Base-by-base conservation (phyloP, 495 filamentous ascomycete species). In the Podospora anserina region DNA sequence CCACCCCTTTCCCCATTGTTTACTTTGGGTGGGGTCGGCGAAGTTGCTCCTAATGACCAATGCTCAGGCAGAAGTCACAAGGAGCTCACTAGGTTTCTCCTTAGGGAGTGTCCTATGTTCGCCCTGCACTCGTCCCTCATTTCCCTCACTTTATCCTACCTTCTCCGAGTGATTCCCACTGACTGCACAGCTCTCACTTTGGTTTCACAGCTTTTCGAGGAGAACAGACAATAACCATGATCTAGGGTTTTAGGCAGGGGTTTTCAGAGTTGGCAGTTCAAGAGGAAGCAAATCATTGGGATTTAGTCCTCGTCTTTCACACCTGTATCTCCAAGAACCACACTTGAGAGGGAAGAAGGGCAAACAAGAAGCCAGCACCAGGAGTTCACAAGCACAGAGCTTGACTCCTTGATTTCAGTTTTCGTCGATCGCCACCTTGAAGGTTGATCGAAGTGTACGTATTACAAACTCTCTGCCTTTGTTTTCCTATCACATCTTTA, bases 401-500 rank as follows among this genome's bases (percentile, higher is more conserved):
- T 71, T 69, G 68, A 55, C 71, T 73, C 75, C 74, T 61, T 49
- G 65, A 65, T 67, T 67, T 70, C 64, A 61, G 72, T 66, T 73
- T 63, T 67, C 69, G 69, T 75, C 69, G 65, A 23, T 67, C 66
- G 55, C 65, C 39, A 49, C 39, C 67, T 34, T 71, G 54, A 63
- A 69, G 65, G 65, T 63, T 68, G 74, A 75, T 72, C 70, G 76
- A 75, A 78, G 70, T 78, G 76, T 78, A 78, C 76, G 76, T 78
- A 75, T 75, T 44, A 72, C 63, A 69, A 63, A 62, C 71, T 72
- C 62, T 69, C 70, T 71, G 65, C 49, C n/a, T 69, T 63, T 49
- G 49, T 65, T 69, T 69, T 63, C 20, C 19, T 49, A 62, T 71
- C 55, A 11, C 54, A 15, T 70, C 26, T 11, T 13, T 20, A 63